Evolutionary conservation across 805 yeast species (phyloP), one percentile per base, ranked within the genome.

Genomic region (Maudiozyma saulgeensis): DNA sequence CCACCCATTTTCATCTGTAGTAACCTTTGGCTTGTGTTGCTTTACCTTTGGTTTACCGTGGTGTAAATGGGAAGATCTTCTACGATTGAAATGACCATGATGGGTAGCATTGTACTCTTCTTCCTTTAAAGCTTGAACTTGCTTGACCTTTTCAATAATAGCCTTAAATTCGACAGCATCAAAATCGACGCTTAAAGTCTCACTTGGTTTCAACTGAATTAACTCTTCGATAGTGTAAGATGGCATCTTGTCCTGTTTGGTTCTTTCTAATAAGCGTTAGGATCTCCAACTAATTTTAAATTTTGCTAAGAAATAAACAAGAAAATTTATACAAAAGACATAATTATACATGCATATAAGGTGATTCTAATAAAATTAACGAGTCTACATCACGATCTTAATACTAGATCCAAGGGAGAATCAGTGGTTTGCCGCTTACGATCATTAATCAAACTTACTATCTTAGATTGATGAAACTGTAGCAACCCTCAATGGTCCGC

Each of bases 1-100:
- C 91, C 93, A 86, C 43, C 95, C 95, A 53, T 86, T 91, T 50
- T 81, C 84, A 62, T 85, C 95, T 35, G 82, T 64, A 18, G 75
- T 71, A 35, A 71, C 72, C 54, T 68, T 69, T 52, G 73, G 75
- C 57, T 71, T 72, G 68, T 77, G 76, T 62, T 77, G 81, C 62
- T 82, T 76, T 60, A 82, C 74, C 58, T 73, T 74, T 48, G 84
- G 84, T 65, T 72, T 72, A 44, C 68, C 71, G 46, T 58, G 61
- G 51, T 68, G 71, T n/a, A 41, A n/a, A 32, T 72, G 70, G 13
- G 87, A 81, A 54, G 79, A 77, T 73, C 88, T 80, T 71, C 89
- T 77, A 62, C 81, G 73, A 63, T 71, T 71, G 67, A 74, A 69
- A 56, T 70, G 74, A 51, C 75, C 68, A 41, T 51, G 42, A 12